These are phyloP conservation scores for Gossypium raimondii DNA, from an alignment of 345 rosid genomes.

Conservation along the genomic window DNA sequence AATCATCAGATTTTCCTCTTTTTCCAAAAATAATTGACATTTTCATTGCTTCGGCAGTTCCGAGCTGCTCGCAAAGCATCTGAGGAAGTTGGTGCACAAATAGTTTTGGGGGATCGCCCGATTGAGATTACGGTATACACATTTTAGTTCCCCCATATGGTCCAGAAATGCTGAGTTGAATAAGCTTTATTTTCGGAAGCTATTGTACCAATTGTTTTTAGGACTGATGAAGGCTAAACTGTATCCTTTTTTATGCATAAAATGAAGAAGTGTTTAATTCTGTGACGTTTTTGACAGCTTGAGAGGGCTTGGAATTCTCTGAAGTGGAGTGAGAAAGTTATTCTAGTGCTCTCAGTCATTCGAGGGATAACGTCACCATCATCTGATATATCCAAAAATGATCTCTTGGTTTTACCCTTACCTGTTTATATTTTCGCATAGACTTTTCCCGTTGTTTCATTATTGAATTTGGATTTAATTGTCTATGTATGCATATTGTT, in stretches of 20 bases:
- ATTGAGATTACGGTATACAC: slow-evolving; percentile 70
- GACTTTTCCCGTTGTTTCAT: neutral
- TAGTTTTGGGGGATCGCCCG: slow-evolving; percentile 84
- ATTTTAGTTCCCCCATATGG: neutral
- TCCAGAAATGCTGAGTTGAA: neutral
- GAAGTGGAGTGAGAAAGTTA: slow-evolving; percentile 51
- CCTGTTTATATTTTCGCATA: neutral
- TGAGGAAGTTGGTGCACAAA: slow-evolving; percentile 85
- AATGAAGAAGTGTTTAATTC: neutral
- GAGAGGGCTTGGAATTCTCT: slow-evolving; percentile 79
- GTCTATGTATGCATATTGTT: neutral
- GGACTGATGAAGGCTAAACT: neutral
- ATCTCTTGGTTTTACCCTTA: slow-evolving; percentile 29
- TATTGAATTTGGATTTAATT: neutral
- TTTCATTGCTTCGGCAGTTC: slow-evolving; percentile 44
- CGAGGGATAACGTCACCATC: slow-evolving; percentile 55
- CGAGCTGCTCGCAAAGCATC: slow-evolving; percentile 76
- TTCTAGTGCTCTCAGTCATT: slow-evolving; percentile 42
- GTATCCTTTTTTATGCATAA: neutral
- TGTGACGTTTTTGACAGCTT: slow-evolving; percentile 36
- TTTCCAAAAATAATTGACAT: neutral
- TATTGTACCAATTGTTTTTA: neutral
- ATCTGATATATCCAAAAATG: slow-evolving; percentile 31
- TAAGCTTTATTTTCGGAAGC: no score
- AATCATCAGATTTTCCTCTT: neutral